Evolutionary conservation across 192 early-diverging fungal species (phyloP), one percentile per base, ranked within the genome.

Genomic region (Rhizophagus sp.): DNA sequence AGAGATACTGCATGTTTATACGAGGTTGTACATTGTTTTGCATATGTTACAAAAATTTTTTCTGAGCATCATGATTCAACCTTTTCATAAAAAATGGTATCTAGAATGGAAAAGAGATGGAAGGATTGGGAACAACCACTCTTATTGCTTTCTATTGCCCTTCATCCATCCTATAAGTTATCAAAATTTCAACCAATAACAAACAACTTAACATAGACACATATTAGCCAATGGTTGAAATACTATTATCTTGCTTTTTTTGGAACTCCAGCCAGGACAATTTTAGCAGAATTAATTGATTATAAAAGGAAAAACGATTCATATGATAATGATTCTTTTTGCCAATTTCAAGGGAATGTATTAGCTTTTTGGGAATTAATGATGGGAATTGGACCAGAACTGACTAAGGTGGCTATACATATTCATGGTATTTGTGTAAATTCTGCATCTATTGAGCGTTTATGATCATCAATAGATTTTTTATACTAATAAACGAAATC

Each of bases 1-100:
- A 57, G 30, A 15, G 52, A 73, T 73, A 27, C 44, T 49, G 22
- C 72, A 30, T 1, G 22, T 13, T 30, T 73, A 34, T 73, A 57
- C 52, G 7, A 73, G 57, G 72, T 73, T 12, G 47, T 73, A 22
- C 47, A 73, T 73, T 57, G 47, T 52, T 73, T 73, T 49, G 27
- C 7, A 57, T 73, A 73, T 61, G 24, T 17, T 19, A 52, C 24
- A 57, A 27, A 73, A 30, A 57, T 73, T 73, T 73, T 49, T 49
- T 34, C n/a, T 30, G 25, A 52, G 0, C 6, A 61, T 73, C 6
- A 30, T 69, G 11, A 69, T 69, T 39, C 15, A 22, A 36, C 39
- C 4, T 61, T 73, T 73, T n/a, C 47, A 25, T 15, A 49, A 73
- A 49, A 73, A 73, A 49, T 73, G 1, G 15, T 73, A 2, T 57